Evolutionary conservation across 176 grass and related monocot genomes (phyloP).

Genomic region (Aegilops tauschii): DNA sequence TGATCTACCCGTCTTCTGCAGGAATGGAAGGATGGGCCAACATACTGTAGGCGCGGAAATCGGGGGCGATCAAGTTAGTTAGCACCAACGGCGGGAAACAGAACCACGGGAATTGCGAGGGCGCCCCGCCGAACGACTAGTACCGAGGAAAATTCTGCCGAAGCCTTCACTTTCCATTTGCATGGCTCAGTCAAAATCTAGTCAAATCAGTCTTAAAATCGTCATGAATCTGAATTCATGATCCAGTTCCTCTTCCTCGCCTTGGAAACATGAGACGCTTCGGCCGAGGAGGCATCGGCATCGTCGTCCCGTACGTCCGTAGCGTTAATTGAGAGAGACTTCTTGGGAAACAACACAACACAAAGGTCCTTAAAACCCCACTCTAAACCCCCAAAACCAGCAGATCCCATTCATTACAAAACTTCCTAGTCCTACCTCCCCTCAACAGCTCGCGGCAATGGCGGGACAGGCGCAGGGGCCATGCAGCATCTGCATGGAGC

Average conservation of each 20-base stretch:
- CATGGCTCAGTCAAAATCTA: background rate
- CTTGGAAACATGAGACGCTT: no score
- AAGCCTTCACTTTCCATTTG: background rate
- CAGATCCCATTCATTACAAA: background rate
- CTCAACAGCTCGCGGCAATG: background rate
- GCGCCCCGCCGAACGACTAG: no score
- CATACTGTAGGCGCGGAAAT: no score
- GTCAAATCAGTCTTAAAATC: background rate
- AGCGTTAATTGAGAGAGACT: background rate
- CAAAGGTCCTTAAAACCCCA: background rate
- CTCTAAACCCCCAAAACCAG: background rate
- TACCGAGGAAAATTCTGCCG: no score
- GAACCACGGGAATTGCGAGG: no score
- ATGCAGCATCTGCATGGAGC: slow-evolving; percentile 77
- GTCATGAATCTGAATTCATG: background rate
- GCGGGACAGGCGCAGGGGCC: background rate
- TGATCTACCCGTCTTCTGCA: no score
- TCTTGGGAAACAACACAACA: background rate
- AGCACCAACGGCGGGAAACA: no score
- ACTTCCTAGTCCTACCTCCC: background rate
- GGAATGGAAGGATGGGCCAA: no score
- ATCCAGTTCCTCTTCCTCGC: no score
- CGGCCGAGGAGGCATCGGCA: no score
- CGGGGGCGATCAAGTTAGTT: no score
- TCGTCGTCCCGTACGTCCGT: background rate